Evolutionary conservation across 345 rosid genomes (phyloP), one percentile per base, ranked within the genome.

Genomic region (Euclidium syriacum): DNA sequence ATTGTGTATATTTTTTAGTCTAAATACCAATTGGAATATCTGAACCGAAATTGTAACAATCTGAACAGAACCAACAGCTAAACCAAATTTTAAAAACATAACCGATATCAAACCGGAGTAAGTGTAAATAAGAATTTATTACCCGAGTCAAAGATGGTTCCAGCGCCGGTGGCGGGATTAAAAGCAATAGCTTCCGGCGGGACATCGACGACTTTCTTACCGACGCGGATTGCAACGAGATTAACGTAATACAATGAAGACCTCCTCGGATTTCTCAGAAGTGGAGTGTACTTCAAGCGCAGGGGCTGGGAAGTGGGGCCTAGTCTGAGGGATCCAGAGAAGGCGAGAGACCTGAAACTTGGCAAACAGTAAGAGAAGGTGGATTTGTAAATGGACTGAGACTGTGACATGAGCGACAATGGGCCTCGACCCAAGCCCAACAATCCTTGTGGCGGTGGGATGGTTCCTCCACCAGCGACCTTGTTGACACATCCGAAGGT

Each of bases 321-420:
- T 32, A 92, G 88, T 49, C 91, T 77, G 36, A 92, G 34, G 5
- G 98, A 80, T 54, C 98, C 97, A 11, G 98, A 80, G 75, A 89
- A 92, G 58, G 78, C 78, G 0, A 73, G 58, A 0, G 95, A 68
- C 85, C 65, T 85, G 67, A 82, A 81, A 74, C 84, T 87, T 1
- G 98, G 98, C 75, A 92, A 73, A 75, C 98, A 92, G 44, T 86
- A 92, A 0, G 98, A 92, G 77, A 92, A 89, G 2, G 95, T 87
- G 20, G 91, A 78, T 4, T 81, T 67, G 83, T 92, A 92, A 1
- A 89, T 68, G 54, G 67, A 70, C 71, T 84, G 88, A 75, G 97
- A 70, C 59, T 92, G 98, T 3, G 95, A 79, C 54, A 85, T 48
- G 8, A 92, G 80, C 0, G 98, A 92, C 0, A 89, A 27, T 7